Evolutionary conservation across 495 filamentous ascomycete genomes (phyloP).

Genomic region (Alectoria sarmentosa): DNA sequence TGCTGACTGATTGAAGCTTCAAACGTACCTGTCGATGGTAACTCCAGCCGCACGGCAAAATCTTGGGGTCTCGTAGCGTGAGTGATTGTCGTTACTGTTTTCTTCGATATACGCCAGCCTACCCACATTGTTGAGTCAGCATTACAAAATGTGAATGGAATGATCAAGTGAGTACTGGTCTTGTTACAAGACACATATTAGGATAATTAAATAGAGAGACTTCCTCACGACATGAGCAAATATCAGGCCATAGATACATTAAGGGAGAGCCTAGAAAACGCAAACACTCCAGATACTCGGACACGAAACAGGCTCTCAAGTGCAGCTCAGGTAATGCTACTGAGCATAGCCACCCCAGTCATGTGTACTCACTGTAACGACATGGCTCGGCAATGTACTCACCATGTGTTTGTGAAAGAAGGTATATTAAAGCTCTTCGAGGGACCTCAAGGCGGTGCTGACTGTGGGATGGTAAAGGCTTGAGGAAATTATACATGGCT

Average conservation of each 20-base stretch:
- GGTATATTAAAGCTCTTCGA: constrained; percentile 4
- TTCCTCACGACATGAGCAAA: too few species aligned
- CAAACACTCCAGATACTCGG: not conserved
- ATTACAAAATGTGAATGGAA: not conserved
- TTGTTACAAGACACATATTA: too few species aligned
- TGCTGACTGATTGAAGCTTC: not conserved
- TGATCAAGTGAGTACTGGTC: not conserved
- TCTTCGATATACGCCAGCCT: not conserved
- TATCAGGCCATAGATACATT: not conserved
- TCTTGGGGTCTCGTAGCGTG: not conserved
- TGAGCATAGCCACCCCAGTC: not conserved
- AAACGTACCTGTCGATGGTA: not conserved
- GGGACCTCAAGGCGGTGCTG: constrained; percentile 3
- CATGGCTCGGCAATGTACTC: not conserved
- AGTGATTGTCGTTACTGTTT: not conserved
- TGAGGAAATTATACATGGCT: constrained; percentile 2
- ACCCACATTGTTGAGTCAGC: not conserved
- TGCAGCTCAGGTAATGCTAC: not conserved
- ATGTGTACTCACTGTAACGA: not conserved
- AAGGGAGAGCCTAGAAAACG: not conserved
- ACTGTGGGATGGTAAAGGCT: not conserved
- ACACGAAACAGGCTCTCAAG: not conserved
- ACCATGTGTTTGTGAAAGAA: not conserved
- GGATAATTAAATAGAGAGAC: too few species aligned
- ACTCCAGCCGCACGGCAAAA: not conserved